Conservation (phyloP, 2,329 filamentous ascomycete genomes). For the Alternaria metachromatica region DNA sequence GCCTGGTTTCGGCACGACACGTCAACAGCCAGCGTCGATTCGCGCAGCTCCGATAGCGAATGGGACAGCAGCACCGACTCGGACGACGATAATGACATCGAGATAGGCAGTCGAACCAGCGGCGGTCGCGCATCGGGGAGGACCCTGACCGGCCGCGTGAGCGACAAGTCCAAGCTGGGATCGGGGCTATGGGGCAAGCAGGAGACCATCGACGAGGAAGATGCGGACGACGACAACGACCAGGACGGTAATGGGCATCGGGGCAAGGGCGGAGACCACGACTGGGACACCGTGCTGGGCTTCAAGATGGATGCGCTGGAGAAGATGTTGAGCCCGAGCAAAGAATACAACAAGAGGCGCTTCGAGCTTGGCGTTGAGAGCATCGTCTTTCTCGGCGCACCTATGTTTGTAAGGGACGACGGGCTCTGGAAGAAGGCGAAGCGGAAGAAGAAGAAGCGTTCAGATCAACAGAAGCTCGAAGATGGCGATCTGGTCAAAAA, state of each 20-base stretch:
- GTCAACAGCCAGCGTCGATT: slow-evolving; percentile 44
- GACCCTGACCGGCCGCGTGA: slow-evolving; percentile 36
- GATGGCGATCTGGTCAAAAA: slow-evolving; percentile 30
- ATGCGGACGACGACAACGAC: slow-evolving; percentile 31
- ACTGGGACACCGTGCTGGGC: slow-evolving; percentile 50
- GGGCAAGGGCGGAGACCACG: slow-evolving; percentile 38
- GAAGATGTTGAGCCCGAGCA: slow-evolving; percentile 48
- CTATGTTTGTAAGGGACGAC: slow-evolving; percentile 52
- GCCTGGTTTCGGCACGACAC: slow-evolving; percentile 48
- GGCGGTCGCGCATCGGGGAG: slow-evolving; percentile 40
- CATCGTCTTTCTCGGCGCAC: slow-evolving; percentile 50
- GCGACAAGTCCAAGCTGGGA: slow-evolving; percentile 34
- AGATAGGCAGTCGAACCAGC: slow-evolving; percentile 45
- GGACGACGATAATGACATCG: slow-evolving; percentile 43
- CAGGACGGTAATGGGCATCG: slow-evolving; percentile 7
- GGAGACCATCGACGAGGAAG: slow-evolving; percentile 48
- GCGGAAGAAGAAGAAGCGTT: slow-evolving; percentile 39
- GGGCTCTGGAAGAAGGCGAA: slow-evolving; percentile 50
- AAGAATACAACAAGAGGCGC: slow-evolving; percentile 48
- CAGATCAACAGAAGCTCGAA: slow-evolving; percentile 27
- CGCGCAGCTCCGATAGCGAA: slow-evolving; percentile 44
- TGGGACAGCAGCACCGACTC: slow-evolving; percentile 47
- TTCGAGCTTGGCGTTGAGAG: slow-evolving; percentile 52
- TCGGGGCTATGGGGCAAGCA: slow-evolving; percentile 40
- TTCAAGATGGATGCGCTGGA: slow-evolving; percentile 50